Evolutionary conservation across 2,329 filamentous ascomycete species (phyloP), one percentile per base, ranked within the genome.

Genomic region (Phaeosphaeria sp.): DNA sequence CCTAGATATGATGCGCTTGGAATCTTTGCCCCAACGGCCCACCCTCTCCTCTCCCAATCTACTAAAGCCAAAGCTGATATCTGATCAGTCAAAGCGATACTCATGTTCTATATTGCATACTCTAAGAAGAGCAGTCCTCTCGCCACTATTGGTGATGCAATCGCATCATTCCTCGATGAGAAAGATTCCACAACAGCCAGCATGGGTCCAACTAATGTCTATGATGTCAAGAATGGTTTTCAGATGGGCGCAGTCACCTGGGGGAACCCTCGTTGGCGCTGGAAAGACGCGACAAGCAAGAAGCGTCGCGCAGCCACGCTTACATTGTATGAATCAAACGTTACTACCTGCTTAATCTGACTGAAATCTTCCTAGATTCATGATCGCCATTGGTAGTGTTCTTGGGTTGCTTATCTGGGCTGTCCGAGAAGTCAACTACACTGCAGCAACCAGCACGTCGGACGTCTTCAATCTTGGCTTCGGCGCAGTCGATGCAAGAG

Each of bases 71-170:
- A 25, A n/a, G 44, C 30, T 41, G n/a, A 39, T 20, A 46, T 42
- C 13, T 2, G 13, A 22, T 18, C 18, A 56, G 53, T 67, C 39
- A 74, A 73, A 46, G 66, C 62, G 1, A 21, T 21, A 1, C 21
- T 64, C 6, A 69, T 73, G 18, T 62, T 68, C 10, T 59, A 54
- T 15, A 51, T 59, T 2, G 59, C 57, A 11, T 62, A 64, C 11
- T 9, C 46, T 2, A 51, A 58, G 2, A 51, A 52, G 17, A 63
- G 63, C 6, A 59, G 67, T 6, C 67, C 69, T 2, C 52, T 72
- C 3, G 56, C 67, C n/a, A 67, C 62, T 0, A 63, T 69, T 39
- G 69, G 68, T 6, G 69, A 72, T 43, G 68, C 66, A 1, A 50
- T 69, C 0, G 58, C 64, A 9, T 66, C 66, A 0, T 71, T 72